Conservation (phyloP, 805 yeast genomes). For the Kodamaea jinghongensis region DNA sequence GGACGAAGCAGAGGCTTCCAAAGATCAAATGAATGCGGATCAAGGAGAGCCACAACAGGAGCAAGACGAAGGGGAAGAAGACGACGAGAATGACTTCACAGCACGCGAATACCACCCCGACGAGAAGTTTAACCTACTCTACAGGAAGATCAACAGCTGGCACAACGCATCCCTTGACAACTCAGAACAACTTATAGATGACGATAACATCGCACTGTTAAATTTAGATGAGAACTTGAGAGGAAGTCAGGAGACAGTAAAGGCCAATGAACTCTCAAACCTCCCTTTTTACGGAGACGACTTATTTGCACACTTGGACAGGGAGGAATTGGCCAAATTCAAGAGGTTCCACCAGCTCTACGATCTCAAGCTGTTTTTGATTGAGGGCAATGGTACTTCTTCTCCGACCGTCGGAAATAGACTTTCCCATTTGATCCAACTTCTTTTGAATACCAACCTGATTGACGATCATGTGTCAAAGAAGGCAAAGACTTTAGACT, state of each 20-base stretch:
- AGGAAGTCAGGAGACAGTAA: constrained; percentile 3
- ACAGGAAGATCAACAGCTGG: constrained; percentile 14
- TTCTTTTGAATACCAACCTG: constrained; percentile 3
- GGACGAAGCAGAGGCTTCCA: no score
- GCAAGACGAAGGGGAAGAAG: background rate
- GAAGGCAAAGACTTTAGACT: background rate
- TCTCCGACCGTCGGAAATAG: constrained; percentile 1
- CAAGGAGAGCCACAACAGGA: background rate
- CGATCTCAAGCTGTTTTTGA: constrained; percentile 13
- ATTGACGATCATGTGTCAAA: background rate
- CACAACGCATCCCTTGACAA: constrained; percentile 9
- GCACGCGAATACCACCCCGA: background rate
- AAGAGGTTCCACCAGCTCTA: constrained; percentile 19
- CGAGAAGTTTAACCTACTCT: constrained; percentile 4
- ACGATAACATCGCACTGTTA: constrained; percentile 39
- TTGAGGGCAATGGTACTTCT: constrained; percentile 1
- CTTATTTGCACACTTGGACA: constrained; percentile 21
- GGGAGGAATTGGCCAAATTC: constrained; percentile 24
- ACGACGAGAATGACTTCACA: no score
- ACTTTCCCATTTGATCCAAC: constrained; percentile 6
- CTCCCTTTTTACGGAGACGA: constrained; percentile 32
- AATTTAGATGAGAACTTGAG: constrained; percentile 29
- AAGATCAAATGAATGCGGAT: background rate
- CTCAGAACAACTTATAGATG: constrained; percentile 18
- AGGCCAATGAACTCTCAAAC: background rate